phyloP scores from a whole-genome alignment of 805 yeast species.

The Metschnikowia cerradonensis region DNA sequence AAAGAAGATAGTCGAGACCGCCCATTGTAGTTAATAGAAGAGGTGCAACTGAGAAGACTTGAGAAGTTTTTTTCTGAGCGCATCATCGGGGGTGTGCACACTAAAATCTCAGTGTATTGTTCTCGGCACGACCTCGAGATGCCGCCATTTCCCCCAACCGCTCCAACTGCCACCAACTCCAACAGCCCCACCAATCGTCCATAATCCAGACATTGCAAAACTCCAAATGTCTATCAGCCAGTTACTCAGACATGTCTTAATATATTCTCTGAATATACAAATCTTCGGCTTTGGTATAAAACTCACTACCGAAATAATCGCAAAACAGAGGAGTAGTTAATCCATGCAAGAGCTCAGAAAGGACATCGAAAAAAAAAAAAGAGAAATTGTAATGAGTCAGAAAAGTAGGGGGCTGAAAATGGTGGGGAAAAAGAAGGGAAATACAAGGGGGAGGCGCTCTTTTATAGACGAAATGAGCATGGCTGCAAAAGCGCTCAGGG shows the following conservation, averaged over 20 bases:
- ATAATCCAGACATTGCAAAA: too few species aligned
- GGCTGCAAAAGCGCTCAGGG: conserved; percentile 4
- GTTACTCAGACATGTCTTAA: too few species aligned
- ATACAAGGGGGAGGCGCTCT: neutral
- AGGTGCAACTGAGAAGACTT: conserved; percentile 6
- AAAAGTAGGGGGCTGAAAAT: neutral
- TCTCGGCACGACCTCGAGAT: conserved; percentile 9
- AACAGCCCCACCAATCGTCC: too few species aligned
- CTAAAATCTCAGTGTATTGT: conserved; percentile 5
- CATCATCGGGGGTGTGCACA: conserved; percentile 19
- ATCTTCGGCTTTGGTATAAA: too few species aligned
- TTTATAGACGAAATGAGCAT: neutral
- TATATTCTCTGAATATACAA: too few species aligned
- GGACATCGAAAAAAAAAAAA: neutral
- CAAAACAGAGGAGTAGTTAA: neutral
- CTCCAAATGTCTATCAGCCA: too few species aligned
- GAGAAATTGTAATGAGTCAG: neutral
- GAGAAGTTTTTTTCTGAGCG: conserved; percentile 18
- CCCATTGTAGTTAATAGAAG: conserved; percentile 41
- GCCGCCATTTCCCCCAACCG: too few species aligned
- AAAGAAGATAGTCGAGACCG: conserved; percentile 83
- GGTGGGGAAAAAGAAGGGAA: neutral
- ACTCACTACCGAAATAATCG: neutral
- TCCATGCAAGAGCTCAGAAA: neutral
- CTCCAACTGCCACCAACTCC: neutral